These are phyloP conservation scores for Chalciporus sp. DNA, from an alignment of 1,284 basidiomycete genomes.

Conservation along the genomic window DNA sequence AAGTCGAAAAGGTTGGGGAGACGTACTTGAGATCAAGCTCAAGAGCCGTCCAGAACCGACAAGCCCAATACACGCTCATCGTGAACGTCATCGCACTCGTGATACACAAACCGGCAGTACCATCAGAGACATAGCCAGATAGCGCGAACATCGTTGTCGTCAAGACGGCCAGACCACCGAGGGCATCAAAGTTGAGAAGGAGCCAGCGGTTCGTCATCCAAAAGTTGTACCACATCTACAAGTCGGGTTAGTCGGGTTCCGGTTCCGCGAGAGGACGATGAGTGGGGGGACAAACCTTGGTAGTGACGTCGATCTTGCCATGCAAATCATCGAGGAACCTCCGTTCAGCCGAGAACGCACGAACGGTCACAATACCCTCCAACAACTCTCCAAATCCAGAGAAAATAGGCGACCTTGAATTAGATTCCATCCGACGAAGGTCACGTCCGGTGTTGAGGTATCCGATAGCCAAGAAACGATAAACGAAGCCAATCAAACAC, in stretches of 20 bases:
- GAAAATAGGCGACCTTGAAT: slow-evolving; percentile 57
- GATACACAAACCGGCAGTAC: slow-evolving; percentile 85
- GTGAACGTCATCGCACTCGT: slow-evolving; percentile 73
- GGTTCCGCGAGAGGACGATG: too few relatives aligned
- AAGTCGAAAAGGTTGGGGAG: background rate
- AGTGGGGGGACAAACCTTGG: slow-evolving; percentile 45
- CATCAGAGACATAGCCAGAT: slow-evolving; percentile 64
- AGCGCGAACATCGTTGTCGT: slow-evolving; percentile 78
- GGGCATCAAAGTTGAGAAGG: slow-evolving; percentile 72
- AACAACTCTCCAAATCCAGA: slow-evolving; percentile 73
- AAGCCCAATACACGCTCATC: slow-evolving; percentile 66
- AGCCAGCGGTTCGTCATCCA: slow-evolving; percentile 86
- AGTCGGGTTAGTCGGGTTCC: too few relatives aligned
- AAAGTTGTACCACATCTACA: slow-evolving; percentile 73
- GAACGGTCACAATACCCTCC: slow-evolving; percentile 75
- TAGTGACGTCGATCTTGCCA: slow-evolving; percentile 64
- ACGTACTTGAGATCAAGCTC: slow-evolving; percentile 37
- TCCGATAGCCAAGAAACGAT: slow-evolving; percentile 52
- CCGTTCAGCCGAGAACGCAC: slow-evolving; percentile 84
- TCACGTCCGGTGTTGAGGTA: slow-evolving; percentile 61
- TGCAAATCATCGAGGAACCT: slow-evolving; percentile 79
- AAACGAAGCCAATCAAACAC: slow-evolving; percentile 49
- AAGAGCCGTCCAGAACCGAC: slow-evolving; percentile 60
- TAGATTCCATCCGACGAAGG: slow-evolving; percentile 65
- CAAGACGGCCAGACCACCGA: slow-evolving; percentile 66